Evolutionary conservation across 2,329 filamentous ascomycete species (phyloP), one percentile per base, ranked within the genome.

Genomic region (Seiridium cupressi): DNA sequence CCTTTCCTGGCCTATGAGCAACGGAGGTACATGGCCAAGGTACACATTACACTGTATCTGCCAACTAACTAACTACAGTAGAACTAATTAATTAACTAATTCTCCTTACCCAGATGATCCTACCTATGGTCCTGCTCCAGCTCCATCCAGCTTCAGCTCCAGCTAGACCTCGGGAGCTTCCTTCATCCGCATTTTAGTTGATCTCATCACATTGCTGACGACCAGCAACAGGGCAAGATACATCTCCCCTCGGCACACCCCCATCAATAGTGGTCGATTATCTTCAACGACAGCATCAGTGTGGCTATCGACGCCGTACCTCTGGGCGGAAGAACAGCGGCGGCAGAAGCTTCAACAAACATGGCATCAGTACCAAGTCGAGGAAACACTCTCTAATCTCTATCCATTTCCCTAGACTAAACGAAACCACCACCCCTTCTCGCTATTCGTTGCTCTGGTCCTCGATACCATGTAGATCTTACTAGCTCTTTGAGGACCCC

Each of bases 141-240:
- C 31, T 34, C 34, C 9, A 53, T 13, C 32, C 26, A 36, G 55
- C 53, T 26, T 11, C 38, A 40, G 18, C 9, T 9, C 10, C 18
- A 47, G 8, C 32, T 58, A 67, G 64, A 65, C 67, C 67, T 65
- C 67, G 67, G 67, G 67, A 69, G 67, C 62, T 67, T 64, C 67
- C 67, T 67, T 65, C 63, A 65, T 64, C 67, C 65, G 64, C 66
- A 61, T 61, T 63, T 60, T 66, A 66, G 66, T 63, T 59, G 64
- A 60, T 63, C 62, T 64, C 64, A 62, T 62, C 34, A 35, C 34
- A 63, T 65, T 63, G 63, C 61, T 63, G 56, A 64, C 63, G 51
- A 64, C 60, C 62, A 49, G 35, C 49, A 36, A 36, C 13, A 62
- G 64, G 64, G 61, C 62, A 60, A 18, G 53, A 49, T 48, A n/a